Evolutionary conservation across 139 green algal species (phyloP).

Genomic region (Chlamydomonas asymmetrica): DNA sequence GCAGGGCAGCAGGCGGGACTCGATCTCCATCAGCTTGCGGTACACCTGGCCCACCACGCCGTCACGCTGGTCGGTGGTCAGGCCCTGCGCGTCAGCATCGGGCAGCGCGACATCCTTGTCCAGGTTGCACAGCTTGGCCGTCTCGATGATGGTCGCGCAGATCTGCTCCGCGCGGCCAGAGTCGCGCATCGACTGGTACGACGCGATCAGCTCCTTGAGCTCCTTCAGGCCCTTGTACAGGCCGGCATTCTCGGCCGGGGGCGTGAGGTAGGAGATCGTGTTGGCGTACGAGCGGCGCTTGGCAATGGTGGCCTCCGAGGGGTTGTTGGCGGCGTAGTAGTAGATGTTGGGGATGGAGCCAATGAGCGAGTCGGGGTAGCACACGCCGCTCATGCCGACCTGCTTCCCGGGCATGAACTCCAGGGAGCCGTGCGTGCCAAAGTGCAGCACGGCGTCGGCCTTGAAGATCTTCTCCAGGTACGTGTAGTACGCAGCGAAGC

Average conservation of each 20-base stretch:
- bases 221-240: slow-evolving; percentile 98
- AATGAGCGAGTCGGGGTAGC: slow-evolving; percentile 98
- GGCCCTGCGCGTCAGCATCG: slow-evolving; percentile 56
- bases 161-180: slow-evolving; percentile 83
- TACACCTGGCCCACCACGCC: slow-evolving; percentile 86
- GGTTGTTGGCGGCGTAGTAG: slow-evolving; percentile 99
- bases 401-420: slow-evolving; percentile 99
- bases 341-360: slow-evolving; percentile 98
- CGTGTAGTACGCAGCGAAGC: slow-evolving; percentile 99
- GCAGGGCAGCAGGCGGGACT: slow-evolving; percentile 96
- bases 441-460: slow-evolving; percentile 98
- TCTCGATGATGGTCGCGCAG: slow-evolving; percentile 95
- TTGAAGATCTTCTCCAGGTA: slow-evolving; percentile 97
- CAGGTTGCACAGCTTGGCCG: slow-evolving; percentile 94
- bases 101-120: slow-evolving; percentile 94
- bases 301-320: slow-evolving; percentile 97
- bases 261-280: slow-evolving; percentile 99
- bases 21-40: slow-evolving; percentile 98
- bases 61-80: slow-evolving; percentile 83
- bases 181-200: slow-evolving; percentile 93
- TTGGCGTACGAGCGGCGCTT: slow-evolving; percentile 99
- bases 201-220: slow-evolving; percentile 95
- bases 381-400: slow-evolving; percentile 95
- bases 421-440: slow-evolving; percentile 98
- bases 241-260: slow-evolving; percentile 97